A percentile compares a stretch with the other conserved stretches of the same genome.
Conservation (phyloP, 1,284 basidiomycete species). For the Phlebopus sp. region DNA sequence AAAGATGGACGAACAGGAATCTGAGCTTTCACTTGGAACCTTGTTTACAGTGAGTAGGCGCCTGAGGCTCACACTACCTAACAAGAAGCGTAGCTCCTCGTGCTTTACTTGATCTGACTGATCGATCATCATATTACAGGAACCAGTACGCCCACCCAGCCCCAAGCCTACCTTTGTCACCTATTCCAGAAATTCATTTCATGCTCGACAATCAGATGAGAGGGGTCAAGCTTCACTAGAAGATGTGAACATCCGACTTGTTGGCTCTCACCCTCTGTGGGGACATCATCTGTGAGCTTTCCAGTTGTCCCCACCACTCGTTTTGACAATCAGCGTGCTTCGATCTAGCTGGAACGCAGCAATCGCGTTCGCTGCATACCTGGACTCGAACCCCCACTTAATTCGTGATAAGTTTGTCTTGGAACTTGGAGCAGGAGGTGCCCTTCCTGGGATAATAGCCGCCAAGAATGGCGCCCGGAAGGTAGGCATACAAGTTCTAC, state of each 20-base stretch:
- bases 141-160: conserved; percentile 53
- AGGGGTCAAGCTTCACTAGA: too few relatives aligned
- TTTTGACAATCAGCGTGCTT: not conserved
- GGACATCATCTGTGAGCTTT: conserved; percentile 77
- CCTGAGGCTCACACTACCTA: not conserved
- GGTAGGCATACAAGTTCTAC: conserved; percentile 35
- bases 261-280: conserved; percentile 90
- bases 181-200: conserved; percentile 41
- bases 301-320: not conserved
- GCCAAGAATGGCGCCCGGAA: conserved; percentile 65
- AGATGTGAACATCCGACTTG: conserved; percentile 66
- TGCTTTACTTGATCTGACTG: not conserved
- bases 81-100: not conserved
- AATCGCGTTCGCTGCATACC: conserved; percentile 68
- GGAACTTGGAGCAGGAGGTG: conserved; percentile 93
- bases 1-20: conserved; percentile 15
- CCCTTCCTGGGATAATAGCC: conserved; percentile 77
- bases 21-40: conserved; percentile 28
- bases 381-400: conserved; percentile 55
- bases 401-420: conserved; percentile 55
- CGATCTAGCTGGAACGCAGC: conserved; percentile 80
- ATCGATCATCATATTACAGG: conserved; percentile 25
- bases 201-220: not conserved
- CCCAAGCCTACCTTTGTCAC: conserved; percentile 53
- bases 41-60: conserved; percentile 37